Conservation (phyloP, 768 basidiomycete genomes). For the Tylopilus intermedius region DNA sequence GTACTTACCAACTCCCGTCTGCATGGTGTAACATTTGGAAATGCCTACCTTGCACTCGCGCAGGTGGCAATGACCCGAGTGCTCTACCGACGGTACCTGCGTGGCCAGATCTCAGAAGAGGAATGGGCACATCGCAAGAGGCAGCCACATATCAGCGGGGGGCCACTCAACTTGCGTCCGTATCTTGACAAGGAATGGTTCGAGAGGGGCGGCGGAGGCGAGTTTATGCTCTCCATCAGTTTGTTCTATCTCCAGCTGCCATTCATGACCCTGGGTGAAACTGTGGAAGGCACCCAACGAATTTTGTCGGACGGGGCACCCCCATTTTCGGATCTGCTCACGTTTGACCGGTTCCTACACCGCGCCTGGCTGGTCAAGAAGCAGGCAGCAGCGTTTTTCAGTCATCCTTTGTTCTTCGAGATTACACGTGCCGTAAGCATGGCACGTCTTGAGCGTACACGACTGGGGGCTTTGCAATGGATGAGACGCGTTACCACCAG, state of each 20-base stretch:
- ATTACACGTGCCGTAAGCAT: slow-evolving; percentile 22
- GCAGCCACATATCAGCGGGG: not conserved
- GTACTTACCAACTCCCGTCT: slow-evolving; percentile 40
- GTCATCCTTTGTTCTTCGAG: slow-evolving; percentile 46
- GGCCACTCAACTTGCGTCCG: slow-evolving; percentile 46
- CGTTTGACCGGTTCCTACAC: slow-evolving; percentile 41
- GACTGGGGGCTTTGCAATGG: slow-evolving; percentile 18
- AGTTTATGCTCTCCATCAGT: slow-evolving; percentile 40
- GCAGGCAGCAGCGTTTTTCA: slow-evolving; percentile 31
- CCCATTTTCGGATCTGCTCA: slow-evolving; percentile 36
- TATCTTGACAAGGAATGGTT: slow-evolving; percentile 46
- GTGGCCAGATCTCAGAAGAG: slow-evolving; percentile 2
- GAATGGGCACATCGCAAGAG: slow-evolving; percentile 1
- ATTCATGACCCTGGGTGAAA: slow-evolving; percentile 40
- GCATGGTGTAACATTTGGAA: slow-evolving; percentile 46
- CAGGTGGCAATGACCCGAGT: slow-evolving; percentile 52
- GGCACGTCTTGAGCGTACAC: not conserved
- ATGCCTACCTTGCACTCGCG: slow-evolving; percentile 43
- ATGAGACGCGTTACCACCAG: slow-evolving; percentile 13
- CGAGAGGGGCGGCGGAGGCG: slow-evolving; percentile 37
- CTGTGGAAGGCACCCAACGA: not conserved
- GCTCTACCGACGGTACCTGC: slow-evolving; percentile 37
- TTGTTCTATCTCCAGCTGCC: slow-evolving; percentile 43
- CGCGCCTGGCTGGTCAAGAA: slow-evolving; percentile 35
- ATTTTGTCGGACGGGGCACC: slow-evolving; percentile 30